Percentiles rank a stretch among this genome's conserved stretches.
phyloP scores from a whole-genome alignment of 192 early-diverging fungal genomes.

The Umbelopsis sp. region DNA sequence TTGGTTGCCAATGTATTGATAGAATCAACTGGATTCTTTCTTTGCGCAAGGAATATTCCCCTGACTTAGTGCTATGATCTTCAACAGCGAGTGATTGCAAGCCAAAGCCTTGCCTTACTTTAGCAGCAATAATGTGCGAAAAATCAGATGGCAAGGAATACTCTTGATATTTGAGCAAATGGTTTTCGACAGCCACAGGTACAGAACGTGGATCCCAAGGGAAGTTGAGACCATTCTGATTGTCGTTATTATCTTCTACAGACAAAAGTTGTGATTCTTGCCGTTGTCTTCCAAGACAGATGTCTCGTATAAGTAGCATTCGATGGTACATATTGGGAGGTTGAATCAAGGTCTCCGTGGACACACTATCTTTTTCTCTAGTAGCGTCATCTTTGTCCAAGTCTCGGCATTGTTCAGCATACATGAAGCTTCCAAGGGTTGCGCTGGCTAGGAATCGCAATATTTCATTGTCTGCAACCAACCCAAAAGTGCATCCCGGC shows the following conservation, averaged over 20 bases:
- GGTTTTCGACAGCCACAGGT: slow-evolving; percentile 64
- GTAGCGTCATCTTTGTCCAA: not conserved
- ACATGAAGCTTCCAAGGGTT: slow-evolving; percentile 69
- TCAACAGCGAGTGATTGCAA: slow-evolving; percentile 56
- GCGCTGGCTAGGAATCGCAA: slow-evolving; percentile 68
- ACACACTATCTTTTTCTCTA: not conserved
- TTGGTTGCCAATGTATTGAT: slow-evolving; percentile 71
- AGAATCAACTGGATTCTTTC: slow-evolving; percentile 67
- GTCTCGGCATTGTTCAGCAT: slow-evolving; percentile 64
- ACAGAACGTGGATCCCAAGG: slow-evolving; percentile 68
- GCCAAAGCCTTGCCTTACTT: slow-evolving; percentile 72
- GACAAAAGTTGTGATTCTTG: slow-evolving; percentile 45
- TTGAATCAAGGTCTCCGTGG: not conserved
- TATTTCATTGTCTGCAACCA: slow-evolving; percentile 76
- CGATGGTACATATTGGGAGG: slow-evolving; percentile 56
- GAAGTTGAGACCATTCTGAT: slow-evolving; percentile 47
- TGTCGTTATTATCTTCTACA: slow-evolving; percentile 38
- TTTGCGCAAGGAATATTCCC: slow-evolving; percentile 1
- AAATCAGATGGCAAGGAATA: slow-evolving; percentile 64
- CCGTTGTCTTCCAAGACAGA: slow-evolving; percentile 36
- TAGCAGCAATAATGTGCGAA: slow-evolving; percentile 59
- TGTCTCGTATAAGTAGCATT: slow-evolving; percentile 48
- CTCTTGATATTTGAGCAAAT: slow-evolving; percentile 61
- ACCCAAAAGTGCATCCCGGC: slow-evolving; percentile 75
- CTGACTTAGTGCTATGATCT: slow-evolving; percentile 38